phyloP scores from a whole-genome alignment of 2,329 filamentous ascomycete genomes.

The Paramyrothecium roridum region DNA sequence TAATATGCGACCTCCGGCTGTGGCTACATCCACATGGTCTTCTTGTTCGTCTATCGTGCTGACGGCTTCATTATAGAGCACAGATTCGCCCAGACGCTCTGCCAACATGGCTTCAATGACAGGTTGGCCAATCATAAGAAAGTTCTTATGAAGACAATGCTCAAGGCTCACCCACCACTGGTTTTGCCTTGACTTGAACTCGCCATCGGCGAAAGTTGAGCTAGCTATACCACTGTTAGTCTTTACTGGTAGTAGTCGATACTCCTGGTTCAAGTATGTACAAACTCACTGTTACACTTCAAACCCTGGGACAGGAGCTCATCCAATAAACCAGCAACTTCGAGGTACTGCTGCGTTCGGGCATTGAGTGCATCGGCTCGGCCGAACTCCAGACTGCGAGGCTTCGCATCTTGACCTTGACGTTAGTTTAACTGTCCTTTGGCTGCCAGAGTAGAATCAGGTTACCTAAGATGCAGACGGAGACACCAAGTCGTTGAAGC shows the following conservation, averaged over 20 bases:
- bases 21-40: slow-evolving; percentile 38
- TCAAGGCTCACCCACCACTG: slow-evolving; percentile 45
- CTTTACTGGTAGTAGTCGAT: neutral
- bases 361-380: slow-evolving; percentile 47
- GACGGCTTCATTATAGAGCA: slow-evolving; percentile 36
- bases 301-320: slow-evolving; percentile 38
- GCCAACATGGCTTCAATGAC: slow-evolving; percentile 38
- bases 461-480: slow-evolving; percentile 35
- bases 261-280: neutral
- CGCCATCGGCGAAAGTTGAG: slow-evolving; percentile 41
- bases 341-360: slow-evolving; percentile 44
- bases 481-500: slow-evolving; percentile 36
- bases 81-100: slow-evolving; percentile 23
- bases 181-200: slow-evolving; percentile 44
- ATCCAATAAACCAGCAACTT: slow-evolving; percentile 38
- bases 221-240: slow-evolving; percentile 29
- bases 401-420: slow-evolving; percentile 31
- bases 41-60: slow-evolving; percentile 53
- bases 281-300: slow-evolving; percentile 44
- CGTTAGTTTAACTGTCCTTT: neutral
- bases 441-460: neutral
- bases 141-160: slow-evolving; percentile 42
- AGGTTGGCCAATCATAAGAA: slow-evolving; percentile 48
- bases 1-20: slow-evolving; percentile 26
- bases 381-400: slow-evolving; percentile 34